Percentiles rank a stretch among this genome's conserved stretches.
Conservation (phyloP, 2,329 filamentous ascomycete genomes). For the Diplodia sapinea region DNA sequence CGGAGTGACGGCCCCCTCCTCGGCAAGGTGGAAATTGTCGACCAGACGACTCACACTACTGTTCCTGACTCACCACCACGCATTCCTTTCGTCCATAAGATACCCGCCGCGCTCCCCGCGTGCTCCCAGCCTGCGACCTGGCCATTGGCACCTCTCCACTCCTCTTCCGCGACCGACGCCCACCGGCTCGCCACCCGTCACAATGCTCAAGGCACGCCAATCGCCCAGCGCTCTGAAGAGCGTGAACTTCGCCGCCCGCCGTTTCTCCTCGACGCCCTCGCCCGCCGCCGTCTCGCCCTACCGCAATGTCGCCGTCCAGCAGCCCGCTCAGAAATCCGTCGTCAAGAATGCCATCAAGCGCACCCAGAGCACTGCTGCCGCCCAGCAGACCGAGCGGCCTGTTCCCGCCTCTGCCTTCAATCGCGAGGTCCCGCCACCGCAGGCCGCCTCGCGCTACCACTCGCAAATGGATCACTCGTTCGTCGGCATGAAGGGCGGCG, state of each 20-base stretch:
- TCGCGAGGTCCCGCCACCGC: conserved; percentile 54
- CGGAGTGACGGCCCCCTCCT: conserved; percentile 10
- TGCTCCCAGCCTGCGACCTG: conserved; percentile 6
- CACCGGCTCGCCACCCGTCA: conserved; percentile 31
- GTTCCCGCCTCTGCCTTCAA: conserved; percentile 58
- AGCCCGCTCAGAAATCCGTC: conserved; percentile 34
- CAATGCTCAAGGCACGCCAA: conserved; percentile 45
- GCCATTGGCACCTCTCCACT: conserved; percentile 25
- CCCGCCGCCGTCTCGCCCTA: conserved; percentile 53
- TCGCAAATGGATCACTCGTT: conserved; percentile 67
- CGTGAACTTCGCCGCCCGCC: conserved; percentile 49
- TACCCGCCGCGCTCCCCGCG: conserved; percentile 14
- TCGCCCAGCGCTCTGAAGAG: conserved; percentile 47
- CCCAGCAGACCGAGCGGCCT: conserved; percentile 48
- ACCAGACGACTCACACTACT: conserved; percentile 7
- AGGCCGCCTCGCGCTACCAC: conserved; percentile 50
- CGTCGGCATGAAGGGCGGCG: conserved; percentile 91
- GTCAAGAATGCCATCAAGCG: conserved; percentile 50
- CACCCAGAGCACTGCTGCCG: conserved; percentile 52
- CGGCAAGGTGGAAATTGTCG: conserved; percentile 22
- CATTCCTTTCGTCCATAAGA: conserved; percentile 26
- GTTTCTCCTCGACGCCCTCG: conserved; percentile 50
- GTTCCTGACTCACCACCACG: conserved; percentile 28
- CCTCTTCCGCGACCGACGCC: conserved; percentile 20
- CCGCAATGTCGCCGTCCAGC: conserved; percentile 43